A percentile compares a stretch with the other conserved stretches of the same genome.
phyloP scores from a whole-genome alignment of 306 rosid species.

The Lithocarpus polystachyus region DNA sequence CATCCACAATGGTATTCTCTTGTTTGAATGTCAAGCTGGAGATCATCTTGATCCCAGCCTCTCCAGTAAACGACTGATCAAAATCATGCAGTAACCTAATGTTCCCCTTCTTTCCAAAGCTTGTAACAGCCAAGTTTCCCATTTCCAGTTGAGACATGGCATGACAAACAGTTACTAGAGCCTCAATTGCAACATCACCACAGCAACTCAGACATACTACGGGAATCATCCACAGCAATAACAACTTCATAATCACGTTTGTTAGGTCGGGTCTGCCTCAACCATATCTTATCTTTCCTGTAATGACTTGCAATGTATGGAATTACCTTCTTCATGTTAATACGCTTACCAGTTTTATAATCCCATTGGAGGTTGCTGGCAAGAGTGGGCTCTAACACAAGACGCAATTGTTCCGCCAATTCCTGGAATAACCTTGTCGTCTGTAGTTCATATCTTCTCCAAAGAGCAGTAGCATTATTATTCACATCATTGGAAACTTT shows the following conservation, averaged over 20 bases:
- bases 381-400: slow-evolving; percentile 82
- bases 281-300: slow-evolving; percentile 88
- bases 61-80: slow-evolving; percentile 71
- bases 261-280: slow-evolving; percentile 83
- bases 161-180: slow-evolving; percentile 88
- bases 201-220: slow-evolving; percentile 77
- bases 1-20: slow-evolving; percentile 71
- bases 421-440: slow-evolving; percentile 82
- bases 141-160: slow-evolving; percentile 87
- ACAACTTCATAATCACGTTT: slow-evolving; percentile 95
- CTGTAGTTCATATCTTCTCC: slow-evolving; percentile 71
- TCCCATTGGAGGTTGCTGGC: slow-evolving; percentile 96
- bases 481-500: slow-evolving; percentile 39
- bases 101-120: slow-evolving; percentile 88
- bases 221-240: slow-evolving; percentile 93
- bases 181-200: slow-evolving; percentile 78
- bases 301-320: slow-evolving; percentile 81
- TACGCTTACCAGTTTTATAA: slow-evolving; percentile 87
- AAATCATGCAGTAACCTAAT: slow-evolving; percentile 80
- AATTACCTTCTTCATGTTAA: slow-evolving; percentile 94
- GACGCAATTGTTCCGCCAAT: slow-evolving; percentile 91
- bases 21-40: slow-evolving; percentile 84
- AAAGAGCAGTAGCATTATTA: slow-evolving; percentile 47
- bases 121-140: slow-evolving; percentile 82
- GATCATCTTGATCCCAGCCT: slow-evolving; percentile 81